phyloP scores from a whole-genome alignment of 257 asterid genomes.

The Solanum megistacrolobum region DNA sequence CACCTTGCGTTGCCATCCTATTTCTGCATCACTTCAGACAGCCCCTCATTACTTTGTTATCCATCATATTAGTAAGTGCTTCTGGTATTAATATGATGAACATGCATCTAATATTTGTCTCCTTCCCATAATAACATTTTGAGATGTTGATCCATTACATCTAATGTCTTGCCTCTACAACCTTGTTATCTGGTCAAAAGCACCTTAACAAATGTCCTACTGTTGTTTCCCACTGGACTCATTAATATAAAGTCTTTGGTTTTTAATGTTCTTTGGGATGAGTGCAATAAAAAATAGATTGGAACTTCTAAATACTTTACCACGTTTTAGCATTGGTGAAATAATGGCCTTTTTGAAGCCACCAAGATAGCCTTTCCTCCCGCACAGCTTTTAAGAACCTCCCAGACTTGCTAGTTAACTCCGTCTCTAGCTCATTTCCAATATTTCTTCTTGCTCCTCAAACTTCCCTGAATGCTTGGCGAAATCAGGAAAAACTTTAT shows the following conservation, averaged over 20 bases:
- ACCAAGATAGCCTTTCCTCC: not conserved
- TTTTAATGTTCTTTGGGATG: too few relatives aligned
- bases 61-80: not conserved
- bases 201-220: not conserved
- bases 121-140: not conserved
- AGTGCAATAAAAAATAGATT: not conserved
- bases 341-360: not conserved
- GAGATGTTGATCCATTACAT: not conserved
- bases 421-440: not conserved
- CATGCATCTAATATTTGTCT: not conserved
- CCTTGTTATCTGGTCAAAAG: not conserved
- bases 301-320: not conserved
- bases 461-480: not conserved
- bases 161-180: not conserved
- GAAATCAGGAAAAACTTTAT: not conserved
- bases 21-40: not conserved
- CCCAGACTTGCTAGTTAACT: not conserved
- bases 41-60: not conserved
- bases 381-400: too few relatives aligned
- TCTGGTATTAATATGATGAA: not conserved
- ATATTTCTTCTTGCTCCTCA: not conserved
- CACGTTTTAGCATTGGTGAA: not conserved
- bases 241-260: not conserved
- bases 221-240: not conserved
- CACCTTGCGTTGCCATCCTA: not conserved